phyloP scores from a whole-genome alignment of 352 stramenopile genomes.

The Pythium biforme region DNA sequence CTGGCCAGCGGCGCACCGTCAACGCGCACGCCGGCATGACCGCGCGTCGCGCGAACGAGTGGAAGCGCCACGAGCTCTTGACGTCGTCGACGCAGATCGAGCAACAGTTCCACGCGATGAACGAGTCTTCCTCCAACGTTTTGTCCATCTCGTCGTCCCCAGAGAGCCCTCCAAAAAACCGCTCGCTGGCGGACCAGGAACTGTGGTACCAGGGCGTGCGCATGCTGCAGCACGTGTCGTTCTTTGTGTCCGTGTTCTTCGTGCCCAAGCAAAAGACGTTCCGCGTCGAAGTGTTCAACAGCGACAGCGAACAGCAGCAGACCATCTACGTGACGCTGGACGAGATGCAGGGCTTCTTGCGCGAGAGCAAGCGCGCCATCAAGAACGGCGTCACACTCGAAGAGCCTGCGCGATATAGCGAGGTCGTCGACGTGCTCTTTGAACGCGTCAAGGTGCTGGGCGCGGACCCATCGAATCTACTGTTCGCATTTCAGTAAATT shows the following conservation, averaged over 20 bases:
- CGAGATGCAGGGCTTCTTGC: slow-evolving; percentile 59
- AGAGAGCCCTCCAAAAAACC: neutral
- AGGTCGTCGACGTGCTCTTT: slow-evolving; percentile 62
- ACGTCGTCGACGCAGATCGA: slow-evolving; percentile 44
- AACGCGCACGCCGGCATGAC: slow-evolving; percentile 18
- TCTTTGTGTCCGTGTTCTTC: slow-evolving; percentile 75
- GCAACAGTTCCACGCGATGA: slow-evolving; percentile 39
- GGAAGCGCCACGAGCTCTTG: slow-evolving; percentile 34
- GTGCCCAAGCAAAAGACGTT: slow-evolving; percentile 64
- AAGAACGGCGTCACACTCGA: slow-evolving; percentile 20
- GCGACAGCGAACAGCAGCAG: slow-evolving; percentile 72
- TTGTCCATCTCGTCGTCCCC: slow-evolving; percentile 11
- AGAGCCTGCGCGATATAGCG: slow-evolving; percentile 32
- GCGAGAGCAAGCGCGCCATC: slow-evolving; percentile 41
- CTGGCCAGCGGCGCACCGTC: slow-evolving; percentile 50
- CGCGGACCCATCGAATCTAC: slow-evolving; percentile 37
- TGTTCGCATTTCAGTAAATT: slow-evolving; percentile 66
- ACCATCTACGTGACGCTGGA: slow-evolving; percentile 67
- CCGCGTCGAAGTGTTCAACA: slow-evolving; percentile 78
- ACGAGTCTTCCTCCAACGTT: slow-evolving; percentile 12
- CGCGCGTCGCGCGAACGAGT: slow-evolving; percentile 36
- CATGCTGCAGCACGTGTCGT: slow-evolving; percentile 53
- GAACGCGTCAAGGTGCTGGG: slow-evolving; percentile 60
- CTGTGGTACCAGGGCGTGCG: slow-evolving; percentile 75
- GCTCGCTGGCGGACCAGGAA: slow-evolving; percentile 45